phyloP scores from a whole-genome alignment of 805 yeast genomes.

The Metschnikowia colocasiae region DNA sequence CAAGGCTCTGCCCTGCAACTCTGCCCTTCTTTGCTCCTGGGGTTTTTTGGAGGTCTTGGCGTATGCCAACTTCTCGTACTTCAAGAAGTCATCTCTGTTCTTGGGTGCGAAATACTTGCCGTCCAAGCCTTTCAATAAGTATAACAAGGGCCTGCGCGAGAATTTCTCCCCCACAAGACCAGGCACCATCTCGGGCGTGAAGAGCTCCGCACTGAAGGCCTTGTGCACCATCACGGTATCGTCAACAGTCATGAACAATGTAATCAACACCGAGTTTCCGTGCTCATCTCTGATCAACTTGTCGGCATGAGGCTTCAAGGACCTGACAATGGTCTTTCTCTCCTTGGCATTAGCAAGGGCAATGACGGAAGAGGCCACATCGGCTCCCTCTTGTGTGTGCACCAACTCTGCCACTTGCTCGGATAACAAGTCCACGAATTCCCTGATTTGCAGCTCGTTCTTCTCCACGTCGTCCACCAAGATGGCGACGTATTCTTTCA shows the following conservation, averaged over 20 bases:
- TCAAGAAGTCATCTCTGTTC: conserved; percentile 54
- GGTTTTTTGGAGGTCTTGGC: conserved; percentile 81
- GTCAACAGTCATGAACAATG: conserved; percentile 82
- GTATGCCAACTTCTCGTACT: conserved; percentile 55
- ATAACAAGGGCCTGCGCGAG: conserved; percentile 85
- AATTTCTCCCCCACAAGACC: conserved; percentile 65
- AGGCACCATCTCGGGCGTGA: conserved; percentile 45
- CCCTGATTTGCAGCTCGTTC: conserved; percentile 60
- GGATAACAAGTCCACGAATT: conserved; percentile 73
- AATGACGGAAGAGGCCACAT: conserved; percentile 78
- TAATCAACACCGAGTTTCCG: conserved; percentile 78
- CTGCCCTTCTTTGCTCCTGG: conserved; percentile 67
- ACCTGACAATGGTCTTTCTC: conserved; percentile 71
- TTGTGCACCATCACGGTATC: conserved; percentile 83
- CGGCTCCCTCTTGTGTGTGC: conserved; percentile 92
- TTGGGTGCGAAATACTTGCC: conserved; percentile 78
- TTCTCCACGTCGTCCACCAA: conserved; percentile 50
- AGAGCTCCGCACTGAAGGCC: conserved; percentile 60
- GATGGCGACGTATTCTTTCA: conserved; percentile 80
- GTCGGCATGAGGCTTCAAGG: conserved; percentile 71
- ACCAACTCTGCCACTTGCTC: conserved; percentile 94
- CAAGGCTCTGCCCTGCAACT: conserved; percentile 59
- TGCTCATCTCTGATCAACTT: conserved; percentile 77
- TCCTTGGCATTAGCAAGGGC: conserved; percentile 89
- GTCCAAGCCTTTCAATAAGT: conserved; percentile 71